phyloP scores from a whole-genome alignment of 2,329 filamentous ascomycete genomes.

The Leptosphaerulina australis region DNA sequence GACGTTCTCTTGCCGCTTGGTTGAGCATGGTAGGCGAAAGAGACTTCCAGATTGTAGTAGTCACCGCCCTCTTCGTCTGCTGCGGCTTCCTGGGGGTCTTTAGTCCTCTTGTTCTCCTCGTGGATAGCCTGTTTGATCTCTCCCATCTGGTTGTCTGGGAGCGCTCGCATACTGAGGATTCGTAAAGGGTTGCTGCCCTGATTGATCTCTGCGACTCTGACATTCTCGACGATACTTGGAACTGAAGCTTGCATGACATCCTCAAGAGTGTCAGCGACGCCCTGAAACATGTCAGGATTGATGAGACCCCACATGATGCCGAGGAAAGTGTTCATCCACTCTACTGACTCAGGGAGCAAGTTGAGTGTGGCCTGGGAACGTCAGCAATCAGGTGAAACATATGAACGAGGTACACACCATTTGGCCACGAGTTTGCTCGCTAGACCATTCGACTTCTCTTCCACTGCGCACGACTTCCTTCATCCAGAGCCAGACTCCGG shows the following conservation, averaged over 20 bases:
- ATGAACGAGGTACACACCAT: constrained; percentile 57
- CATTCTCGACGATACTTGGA: constrained; percentile 88
- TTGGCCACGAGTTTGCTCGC: constrained; percentile 82
- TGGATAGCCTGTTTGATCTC: constrained; percentile 83
- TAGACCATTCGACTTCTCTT: constrained; percentile 83
- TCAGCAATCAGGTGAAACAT: not conserved
- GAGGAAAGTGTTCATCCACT: constrained; percentile 92
- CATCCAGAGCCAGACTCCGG: constrained; percentile 85
- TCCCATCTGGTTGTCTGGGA: constrained; percentile 80
- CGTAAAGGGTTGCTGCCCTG: constrained; percentile 91
- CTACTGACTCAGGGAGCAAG: constrained; percentile 86
- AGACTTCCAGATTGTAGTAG: constrained; percentile 90
- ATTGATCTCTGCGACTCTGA: constrained; percentile 91
- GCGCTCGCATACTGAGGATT: constrained; percentile 82
- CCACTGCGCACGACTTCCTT: constrained; percentile 85
- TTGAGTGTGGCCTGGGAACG: constrained; percentile 74
- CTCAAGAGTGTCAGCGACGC: constrained; percentile 88
- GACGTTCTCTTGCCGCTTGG: constrained; percentile 73
- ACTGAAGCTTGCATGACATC: constrained; percentile 98
- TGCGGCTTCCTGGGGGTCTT: constrained; percentile 84
- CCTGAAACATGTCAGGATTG: constrained; percentile 94
- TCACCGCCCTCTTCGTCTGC: constrained; percentile 90
- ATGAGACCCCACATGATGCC: constrained; percentile 87
- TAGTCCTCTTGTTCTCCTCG: constrained; percentile 76
- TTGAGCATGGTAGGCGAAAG: constrained; percentile 88